Evolutionary conservation across 2,329 filamentous ascomycete species (phyloP).

Genomic region (Albifimbria verrucaria): DNA sequence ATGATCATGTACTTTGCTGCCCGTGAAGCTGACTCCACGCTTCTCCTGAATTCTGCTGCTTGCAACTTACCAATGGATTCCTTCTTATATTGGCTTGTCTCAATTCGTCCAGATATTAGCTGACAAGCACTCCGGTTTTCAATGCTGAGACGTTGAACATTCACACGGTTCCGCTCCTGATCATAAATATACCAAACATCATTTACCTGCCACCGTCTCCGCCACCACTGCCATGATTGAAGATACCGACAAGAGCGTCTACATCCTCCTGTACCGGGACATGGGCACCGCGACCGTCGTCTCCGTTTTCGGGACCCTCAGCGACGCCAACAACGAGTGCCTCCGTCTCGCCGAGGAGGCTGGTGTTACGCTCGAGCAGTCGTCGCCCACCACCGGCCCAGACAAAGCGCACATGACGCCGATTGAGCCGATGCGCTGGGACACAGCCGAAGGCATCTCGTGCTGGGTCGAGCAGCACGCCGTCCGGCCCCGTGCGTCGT

Average conservation of each 20-base stretch:
- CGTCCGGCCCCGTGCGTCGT: conserved; percentile 18
- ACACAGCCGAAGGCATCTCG: conserved; percentile 28
- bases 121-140: too few relatives aligned
- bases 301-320: conserved; percentile 28
- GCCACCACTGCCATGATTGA: not conserved
- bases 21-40: too few relatives aligned
- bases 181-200: too few relatives aligned
- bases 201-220: not conserved
- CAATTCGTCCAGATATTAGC: too few relatives aligned
- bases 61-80: too few relatives aligned
- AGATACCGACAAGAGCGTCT: conserved; percentile 16
- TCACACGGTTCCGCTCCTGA: too few relatives aligned
- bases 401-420: conserved; percentile 13
- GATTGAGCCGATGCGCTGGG: conserved; percentile 29
- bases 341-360: conserved; percentile 23
- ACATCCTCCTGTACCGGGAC: conserved; percentile 29
- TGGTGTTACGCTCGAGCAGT: conserved; percentile 17
- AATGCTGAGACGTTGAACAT: too few relatives aligned
- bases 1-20: too few relatives aligned
- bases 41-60: too few relatives aligned
- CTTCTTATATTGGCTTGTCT: too few relatives aligned
- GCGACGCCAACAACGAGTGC: conserved; percentile 32
- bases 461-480: conserved; percentile 35
- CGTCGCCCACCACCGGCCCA: conserved; percentile 9
- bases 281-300: conserved; percentile 20